phyloP scores from a whole-genome alignment of 495 filamentous ascomycete genomes.

The Cladorrhinum samala region DNA sequence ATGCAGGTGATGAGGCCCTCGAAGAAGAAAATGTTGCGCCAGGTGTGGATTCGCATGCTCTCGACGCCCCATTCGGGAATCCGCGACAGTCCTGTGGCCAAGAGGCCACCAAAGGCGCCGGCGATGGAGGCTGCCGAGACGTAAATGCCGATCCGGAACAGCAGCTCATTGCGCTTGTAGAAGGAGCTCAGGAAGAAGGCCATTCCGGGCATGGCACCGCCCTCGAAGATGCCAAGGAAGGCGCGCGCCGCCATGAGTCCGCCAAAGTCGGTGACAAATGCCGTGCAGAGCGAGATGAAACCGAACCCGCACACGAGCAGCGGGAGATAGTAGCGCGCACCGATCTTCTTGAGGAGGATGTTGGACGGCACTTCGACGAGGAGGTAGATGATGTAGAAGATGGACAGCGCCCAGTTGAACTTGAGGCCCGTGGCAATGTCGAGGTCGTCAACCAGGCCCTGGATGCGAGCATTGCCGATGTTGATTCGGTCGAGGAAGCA shows the following conservation, averaged over 20 bases:
- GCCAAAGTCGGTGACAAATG: slow-evolving; percentile 38
- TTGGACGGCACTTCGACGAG: slow-evolving; percentile 62
- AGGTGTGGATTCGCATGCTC: slow-evolving; percentile 42
- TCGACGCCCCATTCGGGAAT: slow-evolving; percentile 46
- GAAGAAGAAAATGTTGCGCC: slow-evolving; percentile 64
- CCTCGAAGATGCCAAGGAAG: slow-evolving; percentile 48
- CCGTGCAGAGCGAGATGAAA: slow-evolving; percentile 37
- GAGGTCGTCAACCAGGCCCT: slow-evolving; percentile 51
- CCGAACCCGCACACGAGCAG: slow-evolving; percentile 47
- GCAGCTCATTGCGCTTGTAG: slow-evolving; percentile 51
- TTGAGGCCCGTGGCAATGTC: slow-evolving; percentile 40
- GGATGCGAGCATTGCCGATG: slow-evolving; percentile 59
- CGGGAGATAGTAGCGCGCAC: slow-evolving; percentile 59
- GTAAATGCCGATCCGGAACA: slow-evolving; percentile 51
- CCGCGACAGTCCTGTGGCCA: slow-evolving; percentile 46
- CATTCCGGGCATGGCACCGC: slow-evolving; percentile 50
- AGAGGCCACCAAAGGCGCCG: slow-evolving; percentile 51
- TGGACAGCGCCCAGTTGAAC: slow-evolving; percentile 55
- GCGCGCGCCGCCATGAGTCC: slow-evolving; percentile 38
- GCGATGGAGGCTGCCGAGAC: slow-evolving; percentile 51
- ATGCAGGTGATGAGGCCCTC: slow-evolving; percentile 54
- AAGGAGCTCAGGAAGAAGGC: slow-evolving; percentile 53
- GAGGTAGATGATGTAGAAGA: slow-evolving; percentile 64
- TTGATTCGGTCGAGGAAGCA: slow-evolving; percentile 49
- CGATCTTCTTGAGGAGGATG: slow-evolving; percentile 54